These are phyloP conservation scores for Kwoniella dendrophila DNA, from an alignment of 768 basidiomycete species.

Conservation along the genomic window DNA sequence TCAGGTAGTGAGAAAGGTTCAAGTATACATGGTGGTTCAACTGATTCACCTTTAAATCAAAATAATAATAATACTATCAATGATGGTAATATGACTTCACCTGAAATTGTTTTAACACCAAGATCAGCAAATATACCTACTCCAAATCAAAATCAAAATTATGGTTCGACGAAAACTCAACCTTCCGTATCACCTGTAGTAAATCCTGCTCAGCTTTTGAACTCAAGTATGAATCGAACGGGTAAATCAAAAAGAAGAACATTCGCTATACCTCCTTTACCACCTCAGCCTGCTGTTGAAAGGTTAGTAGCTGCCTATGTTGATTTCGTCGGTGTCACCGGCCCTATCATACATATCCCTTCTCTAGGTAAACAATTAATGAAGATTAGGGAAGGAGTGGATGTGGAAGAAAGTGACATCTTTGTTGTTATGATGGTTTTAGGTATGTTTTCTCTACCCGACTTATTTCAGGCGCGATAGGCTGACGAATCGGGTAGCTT, in stretches of 20 bases:
- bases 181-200: slow-evolving; percentile 22
- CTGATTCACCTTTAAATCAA: slow-evolving; percentile 20
- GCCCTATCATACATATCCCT: slow-evolving; percentile 57
- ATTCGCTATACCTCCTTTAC: slow-evolving; percentile 53
- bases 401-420: slow-evolving; percentile 54
- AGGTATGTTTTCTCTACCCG: slow-evolving; percentile 30
- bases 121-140: slow-evolving; percentile 7
- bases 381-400: slow-evolving; percentile 51
- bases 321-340: slow-evolving; percentile 56
- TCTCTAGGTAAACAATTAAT: slow-evolving; percentile 52
- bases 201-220: slow-evolving; percentile 11
- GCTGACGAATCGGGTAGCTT: slow-evolving; percentile 34
- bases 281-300: slow-evolving; percentile 56
- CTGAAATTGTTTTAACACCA: slow-evolving; percentile 20
- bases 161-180: slow-evolving; percentile 6
- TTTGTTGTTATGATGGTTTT: slow-evolving; percentile 58
- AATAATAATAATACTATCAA: background rate
- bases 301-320: slow-evolving; percentile 55
- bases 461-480: background rate
- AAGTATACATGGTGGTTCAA: slow-evolving; percentile 15
- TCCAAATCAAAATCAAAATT: no score
- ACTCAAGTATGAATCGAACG: slow-evolving; percentile 1
- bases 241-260: slow-evolving; percentile 29
- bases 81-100: slow-evolving; percentile 17
- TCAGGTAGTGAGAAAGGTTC: slow-evolving; percentile 37